Evolutionary conservation across 768 basidiomycete genomes (phyloP), one percentile per base, ranked within the genome.

Genomic region (Hortiboletus flavorubellus): DNA sequence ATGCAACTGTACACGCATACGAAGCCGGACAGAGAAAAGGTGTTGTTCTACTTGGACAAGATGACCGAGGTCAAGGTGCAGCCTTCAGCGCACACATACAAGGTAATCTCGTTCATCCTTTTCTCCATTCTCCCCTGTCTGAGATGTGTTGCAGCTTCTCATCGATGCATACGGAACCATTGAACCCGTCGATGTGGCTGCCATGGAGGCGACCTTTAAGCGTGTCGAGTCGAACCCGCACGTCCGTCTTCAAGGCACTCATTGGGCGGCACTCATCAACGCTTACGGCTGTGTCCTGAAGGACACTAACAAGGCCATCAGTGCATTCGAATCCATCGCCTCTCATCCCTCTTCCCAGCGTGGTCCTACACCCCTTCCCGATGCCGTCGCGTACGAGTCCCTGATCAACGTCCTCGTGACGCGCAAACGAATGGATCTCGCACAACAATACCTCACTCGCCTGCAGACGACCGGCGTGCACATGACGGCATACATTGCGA

Each of bases 401-500:
- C 75, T 98, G 60, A 81, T 98, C 77, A 94, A 91, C 68, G 89
- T 89, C 30, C 74, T 95, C 40, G 85, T 93, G 44, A 86, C 84
- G 5, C 83, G 87, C 68, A 86, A 85, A 35, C 85, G 87, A 15
- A 77, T 87, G 49, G 93, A 94, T 59, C 81, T 94, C 44, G 79
- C 94, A 26, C 84, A 86, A 0, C 62, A 73, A 16, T 93, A 91
- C 67, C 69, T 88, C 35, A 67, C 73, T 33, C 81, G 82, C 54
- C 83, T 98, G 75, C 74, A 72, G 23, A 62, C 72, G 2, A 75
- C 80, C 7, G 83, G 84, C 33, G 83, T 94, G 8, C 88, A 89
- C 63, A 87, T 93, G 83, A 98, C 95, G 2, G 94, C 96, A 7
- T 99, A 99, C 72, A 90, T 98, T 60, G 89, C 88, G 29, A 98